These are phyloP conservation scores for Phytophthora syringae DNA, from an alignment of 352 stramenopile genomes.

Conservation along the genomic window DNA sequence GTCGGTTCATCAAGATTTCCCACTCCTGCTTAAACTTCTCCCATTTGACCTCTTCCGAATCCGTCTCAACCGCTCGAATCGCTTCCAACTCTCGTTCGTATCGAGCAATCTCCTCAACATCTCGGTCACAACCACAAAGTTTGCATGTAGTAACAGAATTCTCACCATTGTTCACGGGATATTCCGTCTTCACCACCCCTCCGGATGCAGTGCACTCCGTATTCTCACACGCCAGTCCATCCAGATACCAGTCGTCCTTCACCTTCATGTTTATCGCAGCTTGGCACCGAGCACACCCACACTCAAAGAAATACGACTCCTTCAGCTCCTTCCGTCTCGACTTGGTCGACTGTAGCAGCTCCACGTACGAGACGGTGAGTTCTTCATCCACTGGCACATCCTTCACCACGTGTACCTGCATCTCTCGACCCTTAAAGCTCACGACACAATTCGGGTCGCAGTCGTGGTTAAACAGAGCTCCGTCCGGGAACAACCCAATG, in stretches of 20 bases:
- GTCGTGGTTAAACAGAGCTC: conserved; percentile 80
- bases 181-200: conserved; percentile 29
- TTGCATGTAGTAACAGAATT: conserved; percentile 20
- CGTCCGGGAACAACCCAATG: conserved; percentile 68
- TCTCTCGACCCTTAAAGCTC: conserved; percentile 55
- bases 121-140: conserved; percentile 24
- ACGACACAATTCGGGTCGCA: conserved; percentile 79
- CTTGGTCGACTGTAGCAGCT: conserved; percentile 61
- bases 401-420: conserved; percentile 57
- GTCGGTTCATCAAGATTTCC: conserved; percentile 19
- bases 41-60: conserved; percentile 34
- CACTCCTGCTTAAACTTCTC: conserved; percentile 32
- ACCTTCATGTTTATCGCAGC: conserved; percentile 4
- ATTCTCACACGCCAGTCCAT: conserved; percentile 39
- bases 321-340: conserved; percentile 43
- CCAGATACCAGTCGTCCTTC: conserved; percentile 49
- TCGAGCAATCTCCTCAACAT: conserved; percentile 2
- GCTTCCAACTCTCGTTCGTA: conserved; percentile 23
- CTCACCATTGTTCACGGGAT: no score
- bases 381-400: conserved; percentile 54
- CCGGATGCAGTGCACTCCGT: conserved; percentile 15
- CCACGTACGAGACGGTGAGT: conserved; percentile 76
- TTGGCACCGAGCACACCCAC: conserved; percentile 46
- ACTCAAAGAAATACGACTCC: conserved; percentile 79
- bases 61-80: conserved; percentile 4